Conservation (phyloP, 345 rosid genomes). For the Excoecaria cochinchinensis region DNA sequence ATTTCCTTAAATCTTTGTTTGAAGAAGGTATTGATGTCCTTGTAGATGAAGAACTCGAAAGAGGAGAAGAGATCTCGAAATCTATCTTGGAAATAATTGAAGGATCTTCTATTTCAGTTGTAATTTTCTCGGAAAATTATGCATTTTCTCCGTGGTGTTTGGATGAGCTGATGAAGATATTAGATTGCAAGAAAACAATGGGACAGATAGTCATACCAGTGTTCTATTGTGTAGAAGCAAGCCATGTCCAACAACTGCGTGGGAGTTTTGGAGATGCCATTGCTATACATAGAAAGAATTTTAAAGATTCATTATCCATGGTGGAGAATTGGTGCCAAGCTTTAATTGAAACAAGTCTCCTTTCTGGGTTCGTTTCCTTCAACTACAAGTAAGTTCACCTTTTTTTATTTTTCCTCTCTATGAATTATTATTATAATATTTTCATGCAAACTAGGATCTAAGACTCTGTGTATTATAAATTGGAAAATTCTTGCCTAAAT, state of each 20-base stretch:
- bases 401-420: too few species aligned
- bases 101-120: neutral
- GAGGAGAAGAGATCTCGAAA: conserved; percentile 1
- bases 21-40: neutral
- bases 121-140: conserved; percentile 6
- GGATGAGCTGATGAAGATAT: neutral
- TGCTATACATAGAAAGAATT: neutral
- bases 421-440: too few species aligned
- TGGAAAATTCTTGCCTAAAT: too few species aligned
- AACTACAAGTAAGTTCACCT: neutral
- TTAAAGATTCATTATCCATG: neutral
- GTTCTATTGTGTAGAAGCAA: neutral
- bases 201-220: neutral
- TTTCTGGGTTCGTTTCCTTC: neutral
- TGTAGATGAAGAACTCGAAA: neutral
- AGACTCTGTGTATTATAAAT: too few species aligned
- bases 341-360: neutral
- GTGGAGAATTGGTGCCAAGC: neutral
- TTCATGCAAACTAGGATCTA: too few species aligned
- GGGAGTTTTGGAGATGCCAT: neutral
- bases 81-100: neutral
- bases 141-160: conserved; percentile 3
- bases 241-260: neutral
- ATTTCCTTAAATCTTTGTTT: neutral
- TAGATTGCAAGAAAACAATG: neutral